Base-by-base conservation (phyloP, 148 eudicot genomes). In the Vaccinium macrocarpon region DNA sequence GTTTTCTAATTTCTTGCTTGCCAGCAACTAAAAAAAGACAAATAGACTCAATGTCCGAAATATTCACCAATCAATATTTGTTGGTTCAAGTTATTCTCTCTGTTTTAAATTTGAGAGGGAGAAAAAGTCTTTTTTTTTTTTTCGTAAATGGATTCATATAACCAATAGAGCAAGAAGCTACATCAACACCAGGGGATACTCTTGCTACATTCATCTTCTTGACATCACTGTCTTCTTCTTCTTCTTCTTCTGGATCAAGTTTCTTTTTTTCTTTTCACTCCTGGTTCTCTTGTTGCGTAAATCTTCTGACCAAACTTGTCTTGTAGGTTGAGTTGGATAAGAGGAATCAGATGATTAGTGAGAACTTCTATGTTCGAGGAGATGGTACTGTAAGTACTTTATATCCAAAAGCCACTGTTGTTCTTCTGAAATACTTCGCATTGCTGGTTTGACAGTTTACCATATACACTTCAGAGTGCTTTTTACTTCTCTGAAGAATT, bases 311-410 rank as follows among this genome's bases (percentile, higher is more conserved):
- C 51, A 57, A 18, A 23, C 68, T 53, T 42, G 0, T 4, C 46
- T 42, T 82, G 57, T 84, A 90, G 92, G 87, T 76, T 61, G 88
- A 88, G 86, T 81, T 90, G 85, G 84, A 86, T 35, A 88, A 85
- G 80, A 88, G 85, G 83, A 88, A 90, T 82, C 87, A 84, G 82
- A 84, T 86, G 64, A 88, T 90, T 55, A 85, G 86, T 77, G 86
- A 88, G 38, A 88, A 90, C 86, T 90, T 88, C 52, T 90, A 85
- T 79, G 79, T 83, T 73, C 86, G 90, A 76, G 89, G 90, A 79
- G 92, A 90, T 85, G 92, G 90, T 53, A 90, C 92, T 78, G 92
- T 90, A 87, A 88, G 92, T 83, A 74, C 8, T 81, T 70, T 8
- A 6, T 78, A n/a, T 19, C 46, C 46, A 42, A 42, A 42, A 42